Conservation (phyloP, 2,329 filamentous ascomycete genomes). For the Botrytis elliptica region DNA sequence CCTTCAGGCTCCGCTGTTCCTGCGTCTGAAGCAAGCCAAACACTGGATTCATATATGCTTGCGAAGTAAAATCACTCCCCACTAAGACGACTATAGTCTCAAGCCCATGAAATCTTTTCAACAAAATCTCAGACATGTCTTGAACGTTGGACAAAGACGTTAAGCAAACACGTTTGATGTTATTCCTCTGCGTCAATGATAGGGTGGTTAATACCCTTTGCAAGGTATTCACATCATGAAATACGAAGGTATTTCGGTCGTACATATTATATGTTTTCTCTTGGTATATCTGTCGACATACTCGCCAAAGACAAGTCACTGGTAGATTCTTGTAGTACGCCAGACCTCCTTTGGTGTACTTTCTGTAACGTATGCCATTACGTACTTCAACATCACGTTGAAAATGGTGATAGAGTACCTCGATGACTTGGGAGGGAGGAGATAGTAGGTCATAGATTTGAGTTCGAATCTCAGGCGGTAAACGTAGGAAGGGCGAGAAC, state of each 20-base stretch:
- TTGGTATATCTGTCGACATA: not conserved
- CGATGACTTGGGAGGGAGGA: not conserved
- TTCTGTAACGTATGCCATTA: not conserved
- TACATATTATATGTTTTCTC: not conserved
- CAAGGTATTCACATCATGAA: not conserved
- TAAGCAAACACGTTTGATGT: not conserved
- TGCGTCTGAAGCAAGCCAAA: not conserved
- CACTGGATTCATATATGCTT: not conserved
- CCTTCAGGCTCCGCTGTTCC: not conserved
- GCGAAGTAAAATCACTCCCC: not conserved
- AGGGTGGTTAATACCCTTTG: not conserved
- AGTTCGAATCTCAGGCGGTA: too few relatives aligned
- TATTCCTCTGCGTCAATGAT: not conserved
- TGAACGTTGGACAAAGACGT: not conserved
- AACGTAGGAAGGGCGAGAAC: too few relatives aligned
- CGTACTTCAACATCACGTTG: not conserved
- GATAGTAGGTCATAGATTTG: too few relatives aligned
- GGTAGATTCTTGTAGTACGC: not conserved
- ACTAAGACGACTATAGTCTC: not conserved
- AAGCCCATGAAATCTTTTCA: not conserved
- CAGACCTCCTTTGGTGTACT: not conserved
- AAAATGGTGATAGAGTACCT: not conserved
- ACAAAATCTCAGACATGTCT: not conserved
- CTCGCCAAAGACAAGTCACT: not conserved
- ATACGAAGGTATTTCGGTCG: not conserved